phyloP scores from a whole-genome alignment of 768 basidiomycete species.

The Leccinum truebloodii region DNA sequence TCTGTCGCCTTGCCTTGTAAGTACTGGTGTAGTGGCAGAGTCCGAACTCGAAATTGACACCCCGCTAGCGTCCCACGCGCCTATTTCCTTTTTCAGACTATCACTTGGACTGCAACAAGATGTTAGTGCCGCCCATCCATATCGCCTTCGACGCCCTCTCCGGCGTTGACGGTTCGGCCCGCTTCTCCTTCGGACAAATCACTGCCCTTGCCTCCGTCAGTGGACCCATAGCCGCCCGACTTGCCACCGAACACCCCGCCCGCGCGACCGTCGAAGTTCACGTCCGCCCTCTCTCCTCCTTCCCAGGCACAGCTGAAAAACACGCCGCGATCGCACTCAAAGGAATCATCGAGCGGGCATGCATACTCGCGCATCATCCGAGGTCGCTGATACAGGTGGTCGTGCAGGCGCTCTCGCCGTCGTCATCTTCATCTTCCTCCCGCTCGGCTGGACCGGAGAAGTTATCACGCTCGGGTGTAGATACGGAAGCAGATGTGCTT shows the following conservation, averaged over 20 bases:
- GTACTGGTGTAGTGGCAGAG: too few relatives aligned
- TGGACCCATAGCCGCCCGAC: constrained; percentile 77
- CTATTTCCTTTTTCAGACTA: not conserved
- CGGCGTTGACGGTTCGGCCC: constrained; percentile 76
- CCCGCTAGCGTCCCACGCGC: not conserved
- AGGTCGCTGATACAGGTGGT: constrained; percentile 79
- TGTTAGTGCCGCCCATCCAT: constrained; percentile 15
- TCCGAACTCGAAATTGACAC: too few relatives aligned
- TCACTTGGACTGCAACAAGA: not conserved
- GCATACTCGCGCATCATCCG: constrained; percentile 69
- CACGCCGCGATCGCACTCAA: constrained; percentile 54
- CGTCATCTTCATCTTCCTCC: not conserved
- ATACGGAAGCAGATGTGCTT: constrained; percentile 38
- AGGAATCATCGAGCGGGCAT: constrained; percentile 55
- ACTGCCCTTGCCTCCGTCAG: constrained; percentile 70
- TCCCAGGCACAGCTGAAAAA: constrained; percentile 72
- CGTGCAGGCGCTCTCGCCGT: constrained; percentile 54
- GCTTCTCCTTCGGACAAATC: constrained; percentile 45
- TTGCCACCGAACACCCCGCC: constrained; percentile 67
- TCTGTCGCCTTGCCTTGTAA: too few relatives aligned
- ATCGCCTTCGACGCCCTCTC: constrained; percentile 61
- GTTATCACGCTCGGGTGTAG: not conserved
- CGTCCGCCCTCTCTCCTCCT: constrained; percentile 66
- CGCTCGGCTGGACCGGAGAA: not conserved
- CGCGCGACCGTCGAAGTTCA: constrained; percentile 74